Evolutionary conservation across 768 basidiomycete genomes (phyloP).

Genomic region (Boletus vermiculosoides): DNA sequence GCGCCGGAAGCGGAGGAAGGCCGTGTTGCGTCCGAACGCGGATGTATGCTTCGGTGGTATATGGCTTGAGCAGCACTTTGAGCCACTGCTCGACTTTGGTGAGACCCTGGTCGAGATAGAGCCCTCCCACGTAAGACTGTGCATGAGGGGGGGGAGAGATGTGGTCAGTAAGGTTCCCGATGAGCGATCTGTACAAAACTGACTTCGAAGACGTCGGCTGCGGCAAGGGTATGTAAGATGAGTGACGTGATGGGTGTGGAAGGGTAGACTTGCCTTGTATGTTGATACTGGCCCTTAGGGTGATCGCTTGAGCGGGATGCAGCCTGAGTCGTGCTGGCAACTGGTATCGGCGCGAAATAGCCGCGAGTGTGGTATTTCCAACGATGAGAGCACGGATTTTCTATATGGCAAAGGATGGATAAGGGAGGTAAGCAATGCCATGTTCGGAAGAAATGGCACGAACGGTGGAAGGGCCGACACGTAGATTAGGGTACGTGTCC

Average conservation of each 20-base stretch:
- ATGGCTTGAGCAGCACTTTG: slow-evolving; percentile 59
- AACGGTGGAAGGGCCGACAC: slow-evolving; percentile 74
- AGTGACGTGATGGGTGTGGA: neutral
- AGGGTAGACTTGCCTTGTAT: slow-evolving; percentile 58
- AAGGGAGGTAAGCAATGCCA: too few species aligned
- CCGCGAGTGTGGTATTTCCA: slow-evolving; percentile 69
- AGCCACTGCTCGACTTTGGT: slow-evolving; percentile 59
- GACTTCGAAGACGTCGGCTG: slow-evolving; percentile 82
- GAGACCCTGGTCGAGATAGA: slow-evolving; percentile 71
- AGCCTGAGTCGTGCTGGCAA: slow-evolving; percentile 60
- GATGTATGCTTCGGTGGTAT: slow-evolving; percentile 58
- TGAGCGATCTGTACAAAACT: slow-evolving; percentile 8
- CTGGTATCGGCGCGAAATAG: slow-evolving; percentile 64
- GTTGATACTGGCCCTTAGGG: slow-evolving; percentile 63
- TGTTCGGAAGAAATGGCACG: neutral
- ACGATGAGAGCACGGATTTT: slow-evolving; percentile 79
- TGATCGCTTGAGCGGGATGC: slow-evolving; percentile 72
- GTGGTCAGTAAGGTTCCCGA: slow-evolving; percentile 4
- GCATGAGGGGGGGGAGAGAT: neutral
- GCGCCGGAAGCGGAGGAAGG: slow-evolving; percentile 45
- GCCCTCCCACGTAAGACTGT: slow-evolving; percentile 78
- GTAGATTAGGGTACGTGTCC: slow-evolving; percentile 63
- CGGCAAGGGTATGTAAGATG: slow-evolving; percentile 1
- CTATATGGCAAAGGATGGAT: slow-evolving; percentile 35
- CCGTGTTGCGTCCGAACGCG: slow-evolving; percentile 66